phyloP scores from a whole-genome alignment of 768 basidiomycete genomes.

The Amanita muscaria region DNA sequence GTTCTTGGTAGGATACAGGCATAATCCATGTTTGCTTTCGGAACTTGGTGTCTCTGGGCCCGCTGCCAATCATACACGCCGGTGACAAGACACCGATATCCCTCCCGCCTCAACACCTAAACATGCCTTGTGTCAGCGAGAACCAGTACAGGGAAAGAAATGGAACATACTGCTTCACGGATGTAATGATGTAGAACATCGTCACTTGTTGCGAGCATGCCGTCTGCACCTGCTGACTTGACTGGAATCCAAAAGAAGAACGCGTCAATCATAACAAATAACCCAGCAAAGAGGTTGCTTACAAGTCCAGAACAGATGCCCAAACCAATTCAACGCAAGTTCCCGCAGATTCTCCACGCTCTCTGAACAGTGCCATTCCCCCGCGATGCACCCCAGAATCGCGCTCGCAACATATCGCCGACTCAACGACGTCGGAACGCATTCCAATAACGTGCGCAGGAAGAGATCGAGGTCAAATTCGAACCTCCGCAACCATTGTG shows the following conservation, averaged over 20 bases:
- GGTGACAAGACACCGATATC: slow-evolving; percentile 5
- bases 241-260: background rate
- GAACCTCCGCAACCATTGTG: slow-evolving; percentile 2
- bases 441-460: slow-evolving; percentile 2
- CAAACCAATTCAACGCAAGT: slow-evolving; percentile 4
- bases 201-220: background rate
- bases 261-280: background rate
- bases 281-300: background rate
- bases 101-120: slow-evolving; percentile 5
- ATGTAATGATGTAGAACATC: slow-evolving; percentile 4
- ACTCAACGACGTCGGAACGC: slow-evolving; percentile 1
- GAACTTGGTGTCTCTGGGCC: slow-evolving; percentile 5
- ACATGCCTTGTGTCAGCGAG: background rate
- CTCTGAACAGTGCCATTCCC: slow-evolving; percentile 1
- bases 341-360: slow-evolving; percentile 3
- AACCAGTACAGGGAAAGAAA: background rate
- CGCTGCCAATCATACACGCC: slow-evolving; percentile 6
- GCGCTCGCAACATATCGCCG: slow-evolving; percentile 7
- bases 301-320: slow-evolving; percentile 7
- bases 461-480: slow-evolving; percentile 1
- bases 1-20: slow-evolving; percentile 7
- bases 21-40: slow-evolving; percentile 7
- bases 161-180: slow-evolving; percentile 3
- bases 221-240: slow-evolving; percentile 5
- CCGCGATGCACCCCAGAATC: background rate